Conservation (phyloP, 805 yeast genomes). For the Myxozyma kluyveri region DNA sequence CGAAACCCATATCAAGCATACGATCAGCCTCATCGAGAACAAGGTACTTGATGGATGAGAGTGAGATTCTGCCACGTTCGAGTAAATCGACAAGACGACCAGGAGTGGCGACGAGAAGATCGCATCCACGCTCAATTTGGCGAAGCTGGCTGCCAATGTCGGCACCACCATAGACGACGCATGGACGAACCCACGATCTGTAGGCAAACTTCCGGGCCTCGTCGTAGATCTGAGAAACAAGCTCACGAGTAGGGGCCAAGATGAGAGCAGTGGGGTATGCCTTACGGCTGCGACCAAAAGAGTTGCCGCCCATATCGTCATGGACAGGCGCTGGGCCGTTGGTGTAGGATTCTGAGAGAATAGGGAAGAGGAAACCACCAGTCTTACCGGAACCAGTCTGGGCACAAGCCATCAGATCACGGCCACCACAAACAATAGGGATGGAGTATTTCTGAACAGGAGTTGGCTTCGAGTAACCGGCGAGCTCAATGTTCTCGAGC, state of each 20-base stretch:
- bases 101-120: constrained; percentile 95
- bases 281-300: constrained; percentile 55
- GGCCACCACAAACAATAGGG: constrained; percentile 82
- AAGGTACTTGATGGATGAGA: constrained; percentile 84
- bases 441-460: constrained; percentile 94
- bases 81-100: constrained; percentile 96
- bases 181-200: constrained; percentile 97
- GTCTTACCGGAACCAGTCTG: constrained; percentile 99
- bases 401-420: constrained; percentile 96
- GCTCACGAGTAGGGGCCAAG: constrained; percentile 98
- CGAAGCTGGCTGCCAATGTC: constrained; percentile 84
- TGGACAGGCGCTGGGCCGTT: constrained; percentile 70
- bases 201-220: constrained; percentile 94
- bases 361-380: constrained; percentile 99
- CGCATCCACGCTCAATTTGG: constrained; percentile 90
- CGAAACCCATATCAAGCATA: constrained; percentile 99
- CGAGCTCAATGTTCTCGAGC: constrained; percentile 79
- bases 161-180: constrained; percentile 98
- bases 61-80: constrained; percentile 90
- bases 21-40: constrained; percentile 99
- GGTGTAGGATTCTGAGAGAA: constrained; percentile 82
- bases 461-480: constrained; percentile 92
- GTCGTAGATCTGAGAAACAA: constrained; percentile 93
- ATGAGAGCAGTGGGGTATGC: constrained; percentile 93
- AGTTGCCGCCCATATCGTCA: constrained; percentile 39